Conservation (phyloP, 139 green algal genomes). For the Micractinium sp. region DNA sequence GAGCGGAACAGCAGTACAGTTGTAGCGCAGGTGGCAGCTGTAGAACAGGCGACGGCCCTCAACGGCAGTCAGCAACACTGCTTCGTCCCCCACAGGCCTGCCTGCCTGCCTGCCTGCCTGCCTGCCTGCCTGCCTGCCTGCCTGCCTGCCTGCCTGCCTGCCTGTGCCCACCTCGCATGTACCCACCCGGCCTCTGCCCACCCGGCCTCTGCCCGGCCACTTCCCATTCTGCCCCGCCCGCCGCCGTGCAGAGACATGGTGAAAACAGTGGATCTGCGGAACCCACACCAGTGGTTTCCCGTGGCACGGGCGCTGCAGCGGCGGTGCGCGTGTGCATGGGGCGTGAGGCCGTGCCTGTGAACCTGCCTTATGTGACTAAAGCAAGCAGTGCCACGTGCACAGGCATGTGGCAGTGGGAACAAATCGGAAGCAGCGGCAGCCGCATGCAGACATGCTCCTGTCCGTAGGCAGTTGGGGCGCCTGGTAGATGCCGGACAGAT, state of each 20-base stretch:
- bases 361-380: too few species aligned
- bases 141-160: neutral
- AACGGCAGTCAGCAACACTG: too few species aligned
- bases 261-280: slow-evolving; percentile 38
- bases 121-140: neutral
- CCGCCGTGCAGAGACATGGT: slow-evolving; percentile 45
- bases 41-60: too few species aligned
- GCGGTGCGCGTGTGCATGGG: slow-evolving; percentile 4
- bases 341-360: too few species aligned
- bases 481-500: too few species aligned
- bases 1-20: neutral
- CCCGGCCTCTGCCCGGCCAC: neutral
- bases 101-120: too few species aligned
- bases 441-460: too few species aligned
- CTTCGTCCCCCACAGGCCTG: too few species aligned
- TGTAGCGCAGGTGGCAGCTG: neutral
- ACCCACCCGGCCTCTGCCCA: neutral
- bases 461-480: too few species aligned
- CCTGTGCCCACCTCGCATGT: neutral
- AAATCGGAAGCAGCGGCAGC: too few species aligned
- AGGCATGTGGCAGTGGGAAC: too few species aligned
- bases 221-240: neutral
- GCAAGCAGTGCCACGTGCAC: neutral
- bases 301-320: slow-evolving; percentile 82
- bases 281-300: slow-evolving; percentile 79